Evolutionary conservation across 192 early-diverging fungal genomes (phyloP).

Genomic region (Phycomyces blakesleeanus): DNA sequence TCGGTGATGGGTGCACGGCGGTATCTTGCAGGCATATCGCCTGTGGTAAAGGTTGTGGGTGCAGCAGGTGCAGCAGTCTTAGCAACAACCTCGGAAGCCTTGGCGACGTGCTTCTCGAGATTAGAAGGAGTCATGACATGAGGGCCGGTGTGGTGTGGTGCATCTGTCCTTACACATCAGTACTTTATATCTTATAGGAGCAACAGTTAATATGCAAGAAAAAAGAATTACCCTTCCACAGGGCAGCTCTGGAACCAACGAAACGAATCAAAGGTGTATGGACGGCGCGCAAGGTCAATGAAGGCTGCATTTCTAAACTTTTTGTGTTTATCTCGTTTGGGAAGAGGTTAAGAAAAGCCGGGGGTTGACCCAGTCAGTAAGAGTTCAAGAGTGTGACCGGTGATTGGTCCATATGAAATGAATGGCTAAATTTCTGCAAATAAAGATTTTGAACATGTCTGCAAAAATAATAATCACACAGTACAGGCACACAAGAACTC

Average conservation of each 20-base stretch:
- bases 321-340: background rate
- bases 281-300: constrained; percentile 21
- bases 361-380: background rate
- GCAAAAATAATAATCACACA: too few relatives aligned
- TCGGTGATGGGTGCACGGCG: constrained; percentile 37
- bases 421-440: too few relatives aligned
- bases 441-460: too few relatives aligned
- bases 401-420: too few relatives aligned
- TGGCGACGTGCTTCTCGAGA: constrained; percentile 31
- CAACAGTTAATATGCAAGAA: background rate
- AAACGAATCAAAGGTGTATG: constrained; percentile 37
- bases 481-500: too few relatives aligned
- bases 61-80: constrained; percentile 4
- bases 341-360: constrained; percentile 11
- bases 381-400: too few relatives aligned
- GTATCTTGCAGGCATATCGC: constrained; percentile 39
- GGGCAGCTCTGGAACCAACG: constrained; percentile 28
- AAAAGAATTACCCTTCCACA: constrained; percentile 33
- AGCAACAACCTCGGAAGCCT: constrained; percentile 12
- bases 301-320: constrained; percentile 23
- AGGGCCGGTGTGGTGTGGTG: constrained; percentile 30
- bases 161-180: constrained; percentile 8
- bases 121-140: constrained; percentile 36
- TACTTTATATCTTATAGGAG: background rate
- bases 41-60: constrained; percentile 28